Conservation (phyloP, 2,329 filamentous ascomycete species). For the Tolypocladium album region DNA sequence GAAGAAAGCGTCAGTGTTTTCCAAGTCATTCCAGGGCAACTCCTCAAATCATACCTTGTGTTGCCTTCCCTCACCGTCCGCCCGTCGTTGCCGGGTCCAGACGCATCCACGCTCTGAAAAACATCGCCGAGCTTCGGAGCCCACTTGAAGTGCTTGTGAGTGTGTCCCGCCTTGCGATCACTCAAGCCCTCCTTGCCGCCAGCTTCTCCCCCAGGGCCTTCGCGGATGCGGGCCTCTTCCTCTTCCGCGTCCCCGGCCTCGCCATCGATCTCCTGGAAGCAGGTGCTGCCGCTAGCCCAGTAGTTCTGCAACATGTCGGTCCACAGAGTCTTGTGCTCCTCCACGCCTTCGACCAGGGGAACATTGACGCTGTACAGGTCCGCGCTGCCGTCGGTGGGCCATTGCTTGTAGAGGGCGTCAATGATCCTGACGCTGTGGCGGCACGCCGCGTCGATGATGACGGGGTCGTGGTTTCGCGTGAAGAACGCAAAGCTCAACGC, state of each 20-base stretch:
- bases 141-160: slow-evolving; percentile 92
- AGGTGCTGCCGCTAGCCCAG: slow-evolving; percentile 67
- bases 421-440: slow-evolving; percentile 66
- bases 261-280: slow-evolving; percentile 71
- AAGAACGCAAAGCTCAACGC: slow-evolving; percentile 90
- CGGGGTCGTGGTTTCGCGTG: slow-evolving; percentile 69
- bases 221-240: slow-evolving; percentile 64
- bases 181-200: slow-evolving; percentile 18
- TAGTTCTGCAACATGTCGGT: slow-evolving; percentile 84
- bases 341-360: slow-evolving; percentile 69
- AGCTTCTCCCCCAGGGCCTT: slow-evolving; percentile 44
- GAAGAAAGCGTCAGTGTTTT: background rate
- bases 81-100: slow-evolving; percentile 75
- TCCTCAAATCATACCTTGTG: slow-evolving; percentile 55
- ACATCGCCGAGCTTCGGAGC: slow-evolving; percentile 79
- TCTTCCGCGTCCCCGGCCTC: slow-evolving; percentile 52
- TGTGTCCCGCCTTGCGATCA: slow-evolving; percentile 35
- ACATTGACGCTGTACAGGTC: slow-evolving; percentile 92
- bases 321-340: slow-evolving; percentile 62
- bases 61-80: slow-evolving; percentile 83
- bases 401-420: slow-evolving; percentile 67
- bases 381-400: slow-evolving; percentile 53
- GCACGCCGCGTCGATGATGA: slow-evolving; percentile 68
- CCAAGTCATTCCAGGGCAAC: background rate
- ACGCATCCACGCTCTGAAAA: slow-evolving; percentile 73